phyloP scores from a whole-genome alignment of 306 rosid species.

The Biancaea sappan region DNA sequence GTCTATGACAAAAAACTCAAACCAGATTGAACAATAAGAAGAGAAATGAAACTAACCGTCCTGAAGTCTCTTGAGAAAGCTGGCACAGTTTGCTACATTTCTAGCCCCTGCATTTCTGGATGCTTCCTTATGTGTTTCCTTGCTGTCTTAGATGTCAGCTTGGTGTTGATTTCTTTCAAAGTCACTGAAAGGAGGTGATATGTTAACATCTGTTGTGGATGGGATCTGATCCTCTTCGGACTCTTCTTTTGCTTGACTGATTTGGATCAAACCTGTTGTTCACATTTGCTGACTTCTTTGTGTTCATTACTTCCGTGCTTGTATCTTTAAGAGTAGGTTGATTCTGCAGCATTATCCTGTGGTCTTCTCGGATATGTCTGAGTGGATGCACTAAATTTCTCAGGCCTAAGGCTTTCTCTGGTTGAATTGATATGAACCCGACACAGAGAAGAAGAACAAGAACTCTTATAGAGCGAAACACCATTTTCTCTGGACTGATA shows the following conservation, averaged over 20 bases:
- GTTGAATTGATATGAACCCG: conserved; percentile 61
- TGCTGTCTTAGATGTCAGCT: conserved; percentile 37
- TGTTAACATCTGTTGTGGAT: conserved; percentile 77
- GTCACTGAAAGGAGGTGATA: conserved; percentile 29
- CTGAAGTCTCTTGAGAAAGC: conserved; percentile 41
- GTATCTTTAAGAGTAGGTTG: conserved; percentile 45
- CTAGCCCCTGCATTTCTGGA: conserved; percentile 51
- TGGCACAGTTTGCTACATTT: conserved; percentile 36
- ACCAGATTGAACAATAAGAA: conserved; percentile 38
- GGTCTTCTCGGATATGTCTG: conserved; percentile 48
- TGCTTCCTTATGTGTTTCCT: conserved; percentile 28
- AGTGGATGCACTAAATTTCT: conserved; percentile 56
- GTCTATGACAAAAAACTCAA: conserved; percentile 43
- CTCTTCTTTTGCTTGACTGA: conserved; percentile 82
- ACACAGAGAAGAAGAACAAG: conserved; percentile 59
- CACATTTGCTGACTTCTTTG: conserved; percentile 42
- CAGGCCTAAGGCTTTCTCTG: conserved; percentile 47
- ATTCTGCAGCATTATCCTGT: conserved; percentile 43
- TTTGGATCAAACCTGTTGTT: conserved; percentile 64
- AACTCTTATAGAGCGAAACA: conserved; percentile 47
- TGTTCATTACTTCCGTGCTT: conserved; percentile 44
- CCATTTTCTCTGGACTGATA: conserved; percentile 58
- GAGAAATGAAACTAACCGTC: conserved; percentile 40
- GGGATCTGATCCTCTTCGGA: conserved; percentile 95
- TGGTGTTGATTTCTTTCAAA: conserved; percentile 39